Evolutionary conservation across 345 rosid species (phyloP).

Genomic region (Draba incana): DNA sequence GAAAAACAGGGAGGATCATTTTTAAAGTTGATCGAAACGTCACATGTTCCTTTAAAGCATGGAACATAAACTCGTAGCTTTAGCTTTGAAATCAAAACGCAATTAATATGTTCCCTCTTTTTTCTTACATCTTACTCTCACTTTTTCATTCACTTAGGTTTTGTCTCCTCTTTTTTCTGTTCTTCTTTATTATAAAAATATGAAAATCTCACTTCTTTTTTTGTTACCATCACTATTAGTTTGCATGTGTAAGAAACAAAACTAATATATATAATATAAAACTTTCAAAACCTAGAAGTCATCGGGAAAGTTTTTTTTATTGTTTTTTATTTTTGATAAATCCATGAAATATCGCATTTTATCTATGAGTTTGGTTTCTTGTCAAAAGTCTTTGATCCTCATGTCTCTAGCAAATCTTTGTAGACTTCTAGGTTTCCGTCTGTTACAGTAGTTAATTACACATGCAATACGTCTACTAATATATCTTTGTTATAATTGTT

Average conservation of each 20-base stretch:
- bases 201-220: neutral
- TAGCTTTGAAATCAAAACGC: slow-evolving; percentile 30
- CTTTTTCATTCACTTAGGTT: slow-evolving; percentile 29
- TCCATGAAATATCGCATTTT: neutral
- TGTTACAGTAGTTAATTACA: too few relatives aligned
- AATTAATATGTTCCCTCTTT: slow-evolving; percentile 34
- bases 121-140: neutral
- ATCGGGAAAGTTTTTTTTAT: too few relatives aligned
- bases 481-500: too few relatives aligned
- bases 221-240: neutral
- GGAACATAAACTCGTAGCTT: slow-evolving; percentile 22
- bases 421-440: neutral
- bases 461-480: too few relatives aligned
- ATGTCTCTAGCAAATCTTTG: slow-evolving; percentile 9
- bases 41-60: neutral
- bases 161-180: neutral
- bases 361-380: neutral
- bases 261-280: too few relatives aligned
- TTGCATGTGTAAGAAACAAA: too few relatives aligned
- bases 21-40: slow-evolving; percentile 10
- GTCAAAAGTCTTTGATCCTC: slow-evolving; percentile 10
- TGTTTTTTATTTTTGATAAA: too few relatives aligned
- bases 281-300: too few relatives aligned
- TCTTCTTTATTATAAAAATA: neutral
- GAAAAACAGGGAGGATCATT: neutral